Evolutionary conservation across 108 stramenopile species (phyloP).

Genomic region (Aurantiochytrium sp.): DNA sequence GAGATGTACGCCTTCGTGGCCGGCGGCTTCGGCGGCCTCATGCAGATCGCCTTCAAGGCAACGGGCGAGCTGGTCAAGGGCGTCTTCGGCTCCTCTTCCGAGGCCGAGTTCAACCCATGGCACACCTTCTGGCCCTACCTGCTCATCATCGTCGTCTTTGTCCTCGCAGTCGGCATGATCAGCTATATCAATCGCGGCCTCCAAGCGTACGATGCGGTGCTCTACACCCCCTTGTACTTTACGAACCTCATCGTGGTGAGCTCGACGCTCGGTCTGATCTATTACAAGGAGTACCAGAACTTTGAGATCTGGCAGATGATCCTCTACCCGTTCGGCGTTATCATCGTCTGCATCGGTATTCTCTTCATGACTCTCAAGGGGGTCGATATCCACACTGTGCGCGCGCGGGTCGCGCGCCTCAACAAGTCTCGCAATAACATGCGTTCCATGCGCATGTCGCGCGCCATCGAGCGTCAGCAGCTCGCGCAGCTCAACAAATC

Average conservation of each 20-base stretch:
- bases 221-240: neutral
- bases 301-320: neutral
- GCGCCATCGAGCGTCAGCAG: too few relatives aligned
- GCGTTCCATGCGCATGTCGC: too few relatives aligned
- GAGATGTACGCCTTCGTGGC: neutral
- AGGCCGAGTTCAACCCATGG: neutral
- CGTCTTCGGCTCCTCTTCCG: neutral
- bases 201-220: neutral
- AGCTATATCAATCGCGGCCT: neutral
- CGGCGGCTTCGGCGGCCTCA: neutral
- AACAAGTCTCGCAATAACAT: neutral
- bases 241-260: conserved; percentile 13
- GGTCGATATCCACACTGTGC: neutral
- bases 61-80: neutral
- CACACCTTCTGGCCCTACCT: neutral
- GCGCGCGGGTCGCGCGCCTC: neutral
- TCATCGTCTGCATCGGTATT: neutral
- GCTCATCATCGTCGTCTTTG: neutral
- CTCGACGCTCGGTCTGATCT: neutral
- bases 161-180: neutral
- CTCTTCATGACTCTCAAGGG: conserved; percentile 14
- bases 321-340: neutral
- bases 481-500: too few relatives aligned
- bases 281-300: neutral
- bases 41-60: conserved; percentile 6